Conservation (phyloP, 176 grass and related monocot genomes). For the Zizania latifolia region DNA sequence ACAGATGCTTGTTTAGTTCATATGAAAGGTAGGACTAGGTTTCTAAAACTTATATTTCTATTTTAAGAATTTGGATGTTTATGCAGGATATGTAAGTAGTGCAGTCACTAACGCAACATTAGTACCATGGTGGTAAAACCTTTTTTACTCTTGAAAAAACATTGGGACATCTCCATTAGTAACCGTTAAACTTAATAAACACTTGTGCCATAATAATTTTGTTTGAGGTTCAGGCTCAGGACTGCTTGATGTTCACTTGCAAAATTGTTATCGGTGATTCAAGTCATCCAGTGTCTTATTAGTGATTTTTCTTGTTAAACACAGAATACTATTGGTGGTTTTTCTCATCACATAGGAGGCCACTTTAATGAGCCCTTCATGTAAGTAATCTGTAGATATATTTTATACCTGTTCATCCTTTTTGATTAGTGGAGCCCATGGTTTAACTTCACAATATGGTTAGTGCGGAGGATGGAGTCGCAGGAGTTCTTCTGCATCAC, state of each 20-base stretch:
- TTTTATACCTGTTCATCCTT: neutral
- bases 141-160: neutral
- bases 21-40: too few relatives aligned
- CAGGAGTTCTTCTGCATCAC: constrained; percentile 98
- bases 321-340: constrained; percentile 97
- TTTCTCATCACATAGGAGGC: constrained; percentile 85
- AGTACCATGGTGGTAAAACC: neutral
- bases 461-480: constrained; percentile 91
- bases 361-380: constrained; percentile 97
- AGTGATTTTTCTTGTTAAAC: constrained; percentile 25
- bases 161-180: neutral
- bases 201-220: neutral
- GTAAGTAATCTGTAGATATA: constrained; percentile 44
- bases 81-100: too few relatives aligned
- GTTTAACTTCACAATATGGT: constrained; percentile 18
- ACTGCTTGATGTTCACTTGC: neutral
- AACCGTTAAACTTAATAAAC: neutral
- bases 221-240: neutral
- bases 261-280: neutral
- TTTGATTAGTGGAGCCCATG: constrained; percentile 4
- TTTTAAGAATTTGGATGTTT: too few relatives aligned
- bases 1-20: too few relatives aligned
- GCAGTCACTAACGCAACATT: neutral
- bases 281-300: neutral
- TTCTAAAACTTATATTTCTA: too few relatives aligned